Percentiles rank a stretch among this genome's conserved stretches.
phyloP scores from a whole-genome alignment of 345 rosid species.

The Hirschfeldia incana region DNA sequence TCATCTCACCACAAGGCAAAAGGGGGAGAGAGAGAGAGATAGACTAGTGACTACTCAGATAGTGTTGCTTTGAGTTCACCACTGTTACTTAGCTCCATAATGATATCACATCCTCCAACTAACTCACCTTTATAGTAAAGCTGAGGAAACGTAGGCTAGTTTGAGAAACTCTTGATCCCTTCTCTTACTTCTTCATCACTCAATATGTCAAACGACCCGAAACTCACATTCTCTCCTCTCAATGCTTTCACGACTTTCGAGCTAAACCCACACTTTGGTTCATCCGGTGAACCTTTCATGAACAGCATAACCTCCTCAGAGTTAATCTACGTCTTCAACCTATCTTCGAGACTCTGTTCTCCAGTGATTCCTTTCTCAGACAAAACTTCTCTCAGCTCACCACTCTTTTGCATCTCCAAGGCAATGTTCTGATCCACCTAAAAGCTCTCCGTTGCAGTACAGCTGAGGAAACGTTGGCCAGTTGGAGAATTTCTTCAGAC shows the following conservation, averaged over 20 bases:
- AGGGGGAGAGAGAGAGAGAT: neutral
- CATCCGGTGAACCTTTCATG: constrained; percentile 94
- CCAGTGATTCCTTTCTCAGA: constrained; percentile 60
- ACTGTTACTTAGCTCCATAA: constrained; percentile 65
- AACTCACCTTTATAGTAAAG: constrained; percentile 94
- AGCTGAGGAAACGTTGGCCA: constrained; percentile 99
- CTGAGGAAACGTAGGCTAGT: constrained; percentile 98
- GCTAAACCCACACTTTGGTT: constrained; percentile 90
- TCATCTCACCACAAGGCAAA: constrained; percentile 2
- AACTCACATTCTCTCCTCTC: constrained; percentile 63
- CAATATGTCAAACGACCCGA: constrained; percentile 83
- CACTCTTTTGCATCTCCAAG: constrained; percentile 85
- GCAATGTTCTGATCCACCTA: constrained; percentile 93
- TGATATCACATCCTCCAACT: constrained; percentile 90
- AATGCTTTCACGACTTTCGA: constrained; percentile 87
- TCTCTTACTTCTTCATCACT: constrained; percentile 89
- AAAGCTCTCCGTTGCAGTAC: constrained; percentile 92
- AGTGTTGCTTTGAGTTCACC: constrained; percentile 84
- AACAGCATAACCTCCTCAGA: constrained; percentile 86
- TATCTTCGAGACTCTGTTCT: constrained; percentile 63
- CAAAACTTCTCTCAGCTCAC: constrained; percentile 77
- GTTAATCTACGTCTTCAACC: constrained; percentile 52
- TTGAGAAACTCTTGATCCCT: constrained; percentile 80
- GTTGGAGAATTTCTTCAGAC: constrained; percentile 88
- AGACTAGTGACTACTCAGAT: constrained; percentile 50